Evolutionary conservation across 2,329 filamentous ascomycete species (phyloP), one percentile per base, ranked within the genome.

Genomic region (Monosporascus cannonballus): DNA sequence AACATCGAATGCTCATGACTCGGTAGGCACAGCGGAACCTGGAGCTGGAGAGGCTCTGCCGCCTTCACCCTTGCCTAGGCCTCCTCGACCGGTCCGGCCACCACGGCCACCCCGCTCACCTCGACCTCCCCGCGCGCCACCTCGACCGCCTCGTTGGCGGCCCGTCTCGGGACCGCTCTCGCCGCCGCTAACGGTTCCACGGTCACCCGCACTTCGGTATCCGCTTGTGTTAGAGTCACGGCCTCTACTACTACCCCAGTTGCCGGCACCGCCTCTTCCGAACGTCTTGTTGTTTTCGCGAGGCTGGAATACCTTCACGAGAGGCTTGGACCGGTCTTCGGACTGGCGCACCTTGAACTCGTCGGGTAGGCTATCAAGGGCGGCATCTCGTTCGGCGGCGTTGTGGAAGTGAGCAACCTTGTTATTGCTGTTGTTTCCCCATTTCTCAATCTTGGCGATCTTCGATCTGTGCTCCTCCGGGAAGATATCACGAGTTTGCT

Each of bases 321-420:
- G 81, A 15, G 90, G 89, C 71, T 87, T 89, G 57, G 86, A 87
- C 57, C 89, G 84, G 58, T 90, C 87, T 63, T 86, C 86, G 34
- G 83, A 79, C 41, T 80, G 80, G 58, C 83, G 80, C 58, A 84
- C 88, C 77, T 92, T 93, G 62, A 86, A 79, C 44, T 94, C 89
- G 15, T 85, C 79, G 5, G 90, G 82, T 54, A 95, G 78, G 58
- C 84, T 85, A 42, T 84, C 81, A 64, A 96, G 79, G 36, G 91
- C 90, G 36, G 80, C 83, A 62, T 92, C 89, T 65, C 93, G 89
- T 48, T 96, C 89, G 60, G 95, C 87, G 3, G 77, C 67, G 2
- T 80, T 89, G 67, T 86, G 84, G 74, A 97, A 97, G 59, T 92
- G 86, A 25, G 90, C 90, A 48, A 96, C 89, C 73, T 87, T 92